Evolutionary conservation across 345 rosid species (phyloP).

Genomic region (Viola odorata): DNA sequence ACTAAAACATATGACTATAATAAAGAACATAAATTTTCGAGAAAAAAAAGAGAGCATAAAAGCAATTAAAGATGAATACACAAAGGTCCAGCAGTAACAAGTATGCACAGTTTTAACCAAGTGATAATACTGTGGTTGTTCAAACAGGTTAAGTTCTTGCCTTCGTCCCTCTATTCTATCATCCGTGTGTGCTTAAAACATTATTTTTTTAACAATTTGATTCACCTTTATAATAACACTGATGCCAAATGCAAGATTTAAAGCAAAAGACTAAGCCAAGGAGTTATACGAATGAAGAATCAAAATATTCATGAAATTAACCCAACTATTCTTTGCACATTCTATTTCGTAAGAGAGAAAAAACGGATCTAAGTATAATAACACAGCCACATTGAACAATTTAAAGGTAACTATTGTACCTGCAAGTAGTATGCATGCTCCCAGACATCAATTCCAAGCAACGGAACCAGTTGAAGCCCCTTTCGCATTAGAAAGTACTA

Average conservation of each 20-base stretch:
- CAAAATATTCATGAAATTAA: background rate
- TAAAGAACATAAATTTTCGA: no score
- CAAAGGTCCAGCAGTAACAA: no score
- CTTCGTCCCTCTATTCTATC: no score
- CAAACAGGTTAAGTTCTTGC: no score
- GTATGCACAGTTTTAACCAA: no score
- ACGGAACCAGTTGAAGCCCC: slow-evolving; percentile 66
- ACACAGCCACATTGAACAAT: background rate
- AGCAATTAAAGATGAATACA: no score
- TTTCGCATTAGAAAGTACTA: no score
- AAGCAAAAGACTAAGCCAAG: background rate
- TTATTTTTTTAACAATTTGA: background rate
- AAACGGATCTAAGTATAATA: background rate
- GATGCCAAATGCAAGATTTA: background rate
- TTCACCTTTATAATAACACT: background rate
- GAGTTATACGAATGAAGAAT: no score
- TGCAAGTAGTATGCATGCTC: slow-evolving; percentile 98
- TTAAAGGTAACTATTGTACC: slow-evolving; percentile 38
- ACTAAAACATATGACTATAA: no score
- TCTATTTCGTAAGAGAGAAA: background rate
- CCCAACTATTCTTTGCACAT: background rate
- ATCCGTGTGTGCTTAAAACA: no score
- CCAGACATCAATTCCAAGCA: slow-evolving; percentile 96
- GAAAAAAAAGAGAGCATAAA: no score
- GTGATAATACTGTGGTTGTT: no score